Evolutionary conservation across 2,329 filamentous ascomycete species (phyloP).

Genomic region (Phialophora expanda): DNA sequence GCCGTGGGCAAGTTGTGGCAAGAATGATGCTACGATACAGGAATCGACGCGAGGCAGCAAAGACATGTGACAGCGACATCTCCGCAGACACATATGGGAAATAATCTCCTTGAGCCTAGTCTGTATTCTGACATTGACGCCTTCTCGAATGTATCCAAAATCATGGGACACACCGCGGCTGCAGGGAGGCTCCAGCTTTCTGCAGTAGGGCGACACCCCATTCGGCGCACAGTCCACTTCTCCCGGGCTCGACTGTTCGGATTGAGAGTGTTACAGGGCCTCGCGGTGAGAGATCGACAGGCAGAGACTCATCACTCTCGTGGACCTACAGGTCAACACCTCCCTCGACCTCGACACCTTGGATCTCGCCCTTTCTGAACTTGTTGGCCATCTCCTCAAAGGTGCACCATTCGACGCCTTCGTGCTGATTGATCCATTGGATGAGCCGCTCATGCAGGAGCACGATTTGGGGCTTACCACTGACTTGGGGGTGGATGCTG

Average conservation of each 20-base stretch:
- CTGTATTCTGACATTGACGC: not conserved
- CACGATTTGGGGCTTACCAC: conserved; percentile 55
- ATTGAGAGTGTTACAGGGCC: not conserved
- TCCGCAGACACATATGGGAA: conserved; percentile 5
- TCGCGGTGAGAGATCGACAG: conserved; percentile 1
- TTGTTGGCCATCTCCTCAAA: conserved; percentile 73
- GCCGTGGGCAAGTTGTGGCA: not conserved
- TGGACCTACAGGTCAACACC: conserved; percentile 21
- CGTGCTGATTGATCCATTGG: conserved; percentile 53
- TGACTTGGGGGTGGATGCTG: conserved; percentile 56
- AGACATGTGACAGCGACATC: conserved; percentile 6
- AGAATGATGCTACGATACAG: not conserved
- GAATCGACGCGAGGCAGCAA: not conserved
- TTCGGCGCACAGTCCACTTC: not conserved
- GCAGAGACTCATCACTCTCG: not conserved
- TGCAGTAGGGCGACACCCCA: conserved; percentile 8
- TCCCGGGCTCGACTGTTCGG: not conserved
- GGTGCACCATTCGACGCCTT: conserved; percentile 53
- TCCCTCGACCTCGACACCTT: conserved; percentile 46
- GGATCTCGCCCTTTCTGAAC: conserved; percentile 62
- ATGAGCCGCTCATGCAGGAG: conserved; percentile 56
- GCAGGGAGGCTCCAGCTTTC: conserved; percentile 7
- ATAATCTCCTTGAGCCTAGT: conserved; percentile 6
- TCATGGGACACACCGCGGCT: conserved; percentile 8
- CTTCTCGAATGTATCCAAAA: conserved; percentile 17